These are phyloP conservation scores for Aureobasidium melanogenum DNA, from an alignment of 2,329 filamentous ascomycete genomes.

Conservation along the genomic window DNA sequence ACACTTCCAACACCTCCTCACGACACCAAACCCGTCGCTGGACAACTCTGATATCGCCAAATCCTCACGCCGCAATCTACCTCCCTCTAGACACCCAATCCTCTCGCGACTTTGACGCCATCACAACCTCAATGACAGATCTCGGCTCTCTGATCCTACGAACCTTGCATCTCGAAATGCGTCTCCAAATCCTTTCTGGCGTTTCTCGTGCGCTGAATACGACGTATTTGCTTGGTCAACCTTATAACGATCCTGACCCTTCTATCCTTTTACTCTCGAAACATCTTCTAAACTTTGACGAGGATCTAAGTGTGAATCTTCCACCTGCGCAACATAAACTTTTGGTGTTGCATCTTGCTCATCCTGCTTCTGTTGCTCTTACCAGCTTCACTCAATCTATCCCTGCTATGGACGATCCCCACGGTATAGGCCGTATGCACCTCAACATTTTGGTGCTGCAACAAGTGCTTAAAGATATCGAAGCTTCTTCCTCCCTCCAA, in stretches of 20 bases:
- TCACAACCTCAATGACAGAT: constrained; percentile 72
- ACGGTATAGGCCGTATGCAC: constrained; percentile 79
- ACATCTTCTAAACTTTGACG: constrained; percentile 79
- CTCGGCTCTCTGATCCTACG: constrained; percentile 71
- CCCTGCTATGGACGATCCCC: constrained; percentile 71
- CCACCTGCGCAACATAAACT: constrained; percentile 60
- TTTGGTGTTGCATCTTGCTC: constrained; percentile 65
- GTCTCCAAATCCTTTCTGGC: constrained; percentile 76
- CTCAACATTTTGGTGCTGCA: constrained; percentile 92
- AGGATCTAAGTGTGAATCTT: constrained; percentile 65
- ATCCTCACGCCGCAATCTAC: constrained; percentile 57
- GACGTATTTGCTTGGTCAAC: constrained; percentile 52
- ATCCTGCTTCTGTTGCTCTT: constrained; percentile 71
- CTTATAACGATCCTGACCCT: constrained; percentile 69
- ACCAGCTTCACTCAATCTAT: constrained; percentile 61
- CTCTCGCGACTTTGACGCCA: constrained; percentile 78
- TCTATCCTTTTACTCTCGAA: constrained; percentile 75
- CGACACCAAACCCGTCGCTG: constrained; percentile 61
- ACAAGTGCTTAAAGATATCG: constrained; percentile 93
- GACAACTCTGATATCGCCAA: constrained; percentile 63
- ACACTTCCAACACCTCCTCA: constrained; percentile 30
- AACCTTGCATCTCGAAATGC: constrained; percentile 80
- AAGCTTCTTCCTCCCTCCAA: constrained; percentile 56
- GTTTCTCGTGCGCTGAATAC: constrained; percentile 48
- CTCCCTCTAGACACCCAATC: constrained; percentile 83